Percentiles rank a stretch among this genome's conserved stretches.
phyloP scores from a whole-genome alignment of 164 flowering plant genomes.

The Magnolia sinica region DNA sequence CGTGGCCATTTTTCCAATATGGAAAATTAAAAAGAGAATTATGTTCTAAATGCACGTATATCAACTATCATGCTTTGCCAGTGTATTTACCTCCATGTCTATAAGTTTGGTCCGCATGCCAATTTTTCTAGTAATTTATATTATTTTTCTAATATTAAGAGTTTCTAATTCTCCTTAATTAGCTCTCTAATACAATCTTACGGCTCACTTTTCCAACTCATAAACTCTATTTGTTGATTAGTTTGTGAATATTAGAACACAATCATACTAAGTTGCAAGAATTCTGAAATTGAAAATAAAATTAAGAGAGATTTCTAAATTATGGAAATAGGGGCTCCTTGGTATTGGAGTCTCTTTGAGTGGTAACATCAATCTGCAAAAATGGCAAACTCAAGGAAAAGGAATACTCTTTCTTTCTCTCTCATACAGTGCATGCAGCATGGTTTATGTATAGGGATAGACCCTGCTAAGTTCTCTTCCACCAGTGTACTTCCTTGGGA shows the following conservation, averaged over 20 bases:
- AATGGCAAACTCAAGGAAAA: background rate
- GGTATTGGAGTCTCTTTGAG: conserved; percentile 8
- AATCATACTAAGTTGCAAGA: background rate
- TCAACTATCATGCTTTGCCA: too few relatives aligned
- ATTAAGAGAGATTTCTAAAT: background rate
- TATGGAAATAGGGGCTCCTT: conserved; percentile 1
- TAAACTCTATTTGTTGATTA: too few relatives aligned
- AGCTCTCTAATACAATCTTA: too few relatives aligned
- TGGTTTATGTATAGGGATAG: background rate
- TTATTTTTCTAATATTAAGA: too few relatives aligned
- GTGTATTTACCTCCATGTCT: too few relatives aligned
- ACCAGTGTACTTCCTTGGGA: background rate
- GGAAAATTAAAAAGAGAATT: too few relatives aligned
- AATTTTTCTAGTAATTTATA: too few relatives aligned
- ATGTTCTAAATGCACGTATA: too few relatives aligned
- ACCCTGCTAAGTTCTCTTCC: background rate
- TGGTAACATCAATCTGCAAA: conserved; percentile 19
- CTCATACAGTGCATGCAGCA: background rate
- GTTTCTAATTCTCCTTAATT: too few relatives aligned
- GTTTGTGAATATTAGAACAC: background rate
- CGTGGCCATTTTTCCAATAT: too few relatives aligned
- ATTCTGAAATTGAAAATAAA: background rate
- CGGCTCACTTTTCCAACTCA: too few relatives aligned
- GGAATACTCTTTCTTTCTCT: background rate
- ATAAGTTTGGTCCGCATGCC: too few relatives aligned